Base-by-base conservation (phyloP, 2,329 filamentous ascomycete genomes). In the Acephala macrosclerotiorum region DNA sequence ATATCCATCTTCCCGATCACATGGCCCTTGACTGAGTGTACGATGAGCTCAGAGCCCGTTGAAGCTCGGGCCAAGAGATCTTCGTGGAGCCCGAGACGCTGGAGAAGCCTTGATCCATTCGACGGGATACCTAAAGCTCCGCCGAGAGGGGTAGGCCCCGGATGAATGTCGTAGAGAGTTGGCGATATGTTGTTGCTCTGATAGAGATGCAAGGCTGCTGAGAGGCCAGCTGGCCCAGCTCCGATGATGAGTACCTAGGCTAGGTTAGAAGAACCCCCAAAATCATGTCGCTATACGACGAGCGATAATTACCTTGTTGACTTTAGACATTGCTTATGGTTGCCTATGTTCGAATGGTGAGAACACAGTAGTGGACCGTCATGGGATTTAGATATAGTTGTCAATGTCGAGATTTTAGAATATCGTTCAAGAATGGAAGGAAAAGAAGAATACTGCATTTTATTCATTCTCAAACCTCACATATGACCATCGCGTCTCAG, bases 201-300 rank as follows among this genome's bases (percentile, higher is more conserved):
- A 42, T 79, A 79, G 60, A 84, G 77, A 14, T 83, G 77, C 51
- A 85, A 76, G 20, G 85, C 83, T 51, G 82, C 81, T 18, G 81
- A 77, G 33, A 85, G 79, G 42, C 84, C 84, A 20, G 83, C 80
- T 29, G 85, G 82, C 26, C 84, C 84, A 8, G 81, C 83, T 45
- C 84, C 84, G 55, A 86, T 76, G 62, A 86, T 80, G 68, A 84
- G 29, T 9, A 33, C 29, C 29, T 33, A 33, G 29, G 29, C 29
- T 5, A 33, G 29, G 29, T 33, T 9, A 33, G 29, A 33, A 4
- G 29, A 33, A 33, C 9, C 29, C 29, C 4, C n/a, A n/a, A n/a
- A n/a, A n/a, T n/a, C n/a, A n/a, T n/a, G n/a, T n/a, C n/a, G n/a
- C n/a, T n/a, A n/a, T n/a, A n/a, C n/a, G n/a, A n/a, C n/a, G n/a